Conservation (phyloP, 257 asterid species). For the Solanum lycopersicoides region DNA sequence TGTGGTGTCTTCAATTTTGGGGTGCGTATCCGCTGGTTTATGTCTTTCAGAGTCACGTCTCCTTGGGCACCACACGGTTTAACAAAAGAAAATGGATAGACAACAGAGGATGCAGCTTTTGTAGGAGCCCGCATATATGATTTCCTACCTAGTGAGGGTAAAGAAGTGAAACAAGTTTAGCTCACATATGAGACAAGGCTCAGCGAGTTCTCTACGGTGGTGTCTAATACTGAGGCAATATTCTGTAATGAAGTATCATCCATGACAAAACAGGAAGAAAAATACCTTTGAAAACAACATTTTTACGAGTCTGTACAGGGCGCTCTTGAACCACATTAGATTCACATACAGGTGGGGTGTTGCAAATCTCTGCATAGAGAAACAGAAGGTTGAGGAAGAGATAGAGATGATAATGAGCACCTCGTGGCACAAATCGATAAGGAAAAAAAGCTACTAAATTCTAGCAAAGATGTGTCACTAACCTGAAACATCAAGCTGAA, state of each 20-base stretch:
- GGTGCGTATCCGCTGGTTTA: conserved; percentile 55
- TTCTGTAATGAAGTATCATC: background rate
- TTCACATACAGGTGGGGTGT: conserved; percentile 26
- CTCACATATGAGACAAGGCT: background rate
- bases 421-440: background rate
- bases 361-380: conserved; percentile 41
- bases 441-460: background rate
- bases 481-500: conserved; percentile 52
- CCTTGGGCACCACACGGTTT: conserved; percentile 81
- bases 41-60: conserved; percentile 78
- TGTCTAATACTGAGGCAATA: background rate
- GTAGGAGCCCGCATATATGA: conserved; percentile 63
- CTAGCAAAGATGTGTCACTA: background rate
- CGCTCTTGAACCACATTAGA: conserved; percentile 27
- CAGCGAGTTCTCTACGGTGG: background rate
- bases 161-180: background rate
- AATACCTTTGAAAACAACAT: conserved; percentile 64
- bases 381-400: background rate
- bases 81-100: conserved; percentile 66
- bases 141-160: conserved; percentile 49
- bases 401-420: background rate
- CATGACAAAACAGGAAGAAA: background rate
- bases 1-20: conserved; percentile 48
- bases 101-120: conserved; percentile 48
- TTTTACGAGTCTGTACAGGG: conserved; percentile 35